Conservation (phyloP, 1,284 basidiomycete species). For the Marasmius tenuissimus region DNA sequence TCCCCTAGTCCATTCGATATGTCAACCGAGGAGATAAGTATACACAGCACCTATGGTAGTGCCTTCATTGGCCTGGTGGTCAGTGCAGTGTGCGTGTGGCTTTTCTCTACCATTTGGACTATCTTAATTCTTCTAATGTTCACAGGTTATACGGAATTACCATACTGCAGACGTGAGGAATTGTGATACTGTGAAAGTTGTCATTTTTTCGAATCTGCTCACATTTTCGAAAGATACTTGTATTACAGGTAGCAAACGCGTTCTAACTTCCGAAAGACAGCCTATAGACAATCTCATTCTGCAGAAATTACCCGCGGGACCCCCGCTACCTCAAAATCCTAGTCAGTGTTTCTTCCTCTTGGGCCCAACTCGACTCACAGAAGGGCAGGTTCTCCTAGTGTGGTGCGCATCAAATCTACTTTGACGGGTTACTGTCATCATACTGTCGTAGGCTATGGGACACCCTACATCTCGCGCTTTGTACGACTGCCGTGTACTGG, state of each 20-base stretch:
- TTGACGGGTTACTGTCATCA: not conserved
- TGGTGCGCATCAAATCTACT: constrained; percentile 20
- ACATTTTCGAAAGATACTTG: constrained; percentile 26
- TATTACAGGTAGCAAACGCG: constrained; percentile 30
- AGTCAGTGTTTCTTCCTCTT: constrained; percentile 16
- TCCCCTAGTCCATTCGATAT: not conserved
- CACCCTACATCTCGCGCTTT: constrained; percentile 32
- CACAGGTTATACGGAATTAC: constrained; percentile 34
- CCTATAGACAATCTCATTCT: not conserved
- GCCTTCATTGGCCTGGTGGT: constrained; percentile 38
- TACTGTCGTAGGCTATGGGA: constrained; percentile 16
- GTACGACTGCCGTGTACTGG: constrained; percentile 33
- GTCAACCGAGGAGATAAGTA: not conserved
- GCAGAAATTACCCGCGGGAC: constrained; percentile 35
- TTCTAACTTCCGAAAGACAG: not conserved
- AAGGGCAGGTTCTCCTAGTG: constrained; percentile 30
- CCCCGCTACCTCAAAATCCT: constrained; percentile 27
- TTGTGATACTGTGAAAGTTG: not conserved
- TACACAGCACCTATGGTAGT: constrained; percentile 32
- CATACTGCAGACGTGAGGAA: constrained; percentile 35
- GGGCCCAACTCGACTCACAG: not conserved
- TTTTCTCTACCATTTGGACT: not conserved
- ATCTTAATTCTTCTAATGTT: not conserved
- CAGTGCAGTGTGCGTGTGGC: constrained; percentile 32
- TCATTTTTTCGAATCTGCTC: not conserved